These are phyloP conservation scores for Pestalotiopsis fici DNA, from an alignment of 2,329 filamentous ascomycete species.

Conservation along the genomic window DNA sequence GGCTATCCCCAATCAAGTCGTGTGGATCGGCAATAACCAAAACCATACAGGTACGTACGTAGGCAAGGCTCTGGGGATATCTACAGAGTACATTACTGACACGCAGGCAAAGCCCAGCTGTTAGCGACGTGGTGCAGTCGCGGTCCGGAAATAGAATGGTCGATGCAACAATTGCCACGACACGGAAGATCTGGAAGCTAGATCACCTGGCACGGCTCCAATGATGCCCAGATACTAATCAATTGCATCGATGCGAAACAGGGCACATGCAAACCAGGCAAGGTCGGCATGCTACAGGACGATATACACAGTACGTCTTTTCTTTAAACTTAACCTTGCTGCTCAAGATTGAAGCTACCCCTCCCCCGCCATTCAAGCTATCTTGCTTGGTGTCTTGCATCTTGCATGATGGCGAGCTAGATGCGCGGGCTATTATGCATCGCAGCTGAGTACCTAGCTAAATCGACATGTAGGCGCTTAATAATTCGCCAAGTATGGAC, in stretches of 20 bases:
- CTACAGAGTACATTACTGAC: neutral
- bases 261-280: neutral
- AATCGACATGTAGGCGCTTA: neutral
- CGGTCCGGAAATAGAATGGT: neutral
- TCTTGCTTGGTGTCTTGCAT: neutral
- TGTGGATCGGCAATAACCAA: neutral
- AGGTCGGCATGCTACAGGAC: neutral
- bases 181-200: neutral
- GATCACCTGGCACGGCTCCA: neutral
- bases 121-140: neutral
- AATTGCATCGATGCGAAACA: neutral
- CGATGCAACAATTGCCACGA: neutral
- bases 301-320: neutral
- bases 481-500: neutral
- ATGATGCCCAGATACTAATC: neutral
- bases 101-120: neutral
- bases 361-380: conserved; percentile 1
- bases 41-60: too few relatives aligned
- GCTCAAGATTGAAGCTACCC: neutral
- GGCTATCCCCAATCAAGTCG: neutral
- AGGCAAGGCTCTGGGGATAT: neutral
- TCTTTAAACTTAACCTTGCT: neutral
- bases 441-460: neutral
- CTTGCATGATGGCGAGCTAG: neutral
- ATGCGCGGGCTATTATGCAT: too few relatives aligned